Evolutionary conservation across 73 alveolate genomes (phyloP).

Genomic region (Paramecium primaurelia): DNA sequence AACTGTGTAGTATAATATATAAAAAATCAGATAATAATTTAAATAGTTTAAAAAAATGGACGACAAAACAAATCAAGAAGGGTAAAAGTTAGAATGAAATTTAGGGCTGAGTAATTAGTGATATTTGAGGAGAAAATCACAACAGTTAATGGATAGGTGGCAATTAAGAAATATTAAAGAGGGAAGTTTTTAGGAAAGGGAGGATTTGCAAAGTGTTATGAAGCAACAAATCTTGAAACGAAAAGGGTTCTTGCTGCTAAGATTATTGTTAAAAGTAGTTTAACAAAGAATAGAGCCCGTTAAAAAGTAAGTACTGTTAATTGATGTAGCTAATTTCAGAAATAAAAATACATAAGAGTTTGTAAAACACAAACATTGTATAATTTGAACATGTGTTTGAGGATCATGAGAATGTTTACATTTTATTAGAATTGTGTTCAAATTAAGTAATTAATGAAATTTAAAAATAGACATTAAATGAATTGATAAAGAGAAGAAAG

Average conservation of each 20-base stretch:
- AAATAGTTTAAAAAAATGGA: slow-evolving; percentile 25
- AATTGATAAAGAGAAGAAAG: slow-evolving; percentile 90
- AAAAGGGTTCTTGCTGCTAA: slow-evolving; percentile 64
- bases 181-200: slow-evolving; percentile 93
- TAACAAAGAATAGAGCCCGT: slow-evolving; percentile 62
- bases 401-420: slow-evolving; percentile 91
- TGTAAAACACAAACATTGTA: slow-evolving; percentile 91
- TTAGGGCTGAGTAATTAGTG: slow-evolving; percentile 39
- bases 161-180: slow-evolving; percentile 71
- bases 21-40: slow-evolving; percentile 20
- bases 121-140: slow-evolving; percentile 87
- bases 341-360: slow-evolving; percentile 93
- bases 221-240: slow-evolving; percentile 72
- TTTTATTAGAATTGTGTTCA: slow-evolving; percentile 89
- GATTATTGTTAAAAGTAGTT: slow-evolving; percentile 47
- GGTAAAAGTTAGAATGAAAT: not conserved
- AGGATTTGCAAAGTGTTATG: slow-evolving; percentile 93
- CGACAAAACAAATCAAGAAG: not conserved
- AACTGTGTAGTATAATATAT: not conserved
- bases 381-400: slow-evolving; percentile 97
- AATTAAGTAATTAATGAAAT: slow-evolving; percentile 58
- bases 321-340: slow-evolving; percentile 83
- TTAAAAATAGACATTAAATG: slow-evolving; percentile 81
- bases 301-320: not conserved
- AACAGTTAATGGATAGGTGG: slow-evolving; percentile 75